Evolutionary conservation across 805 yeast species (phyloP), one percentile per base, ranked within the genome.

Genomic region (Dipodascus geniculatus): DNA sequence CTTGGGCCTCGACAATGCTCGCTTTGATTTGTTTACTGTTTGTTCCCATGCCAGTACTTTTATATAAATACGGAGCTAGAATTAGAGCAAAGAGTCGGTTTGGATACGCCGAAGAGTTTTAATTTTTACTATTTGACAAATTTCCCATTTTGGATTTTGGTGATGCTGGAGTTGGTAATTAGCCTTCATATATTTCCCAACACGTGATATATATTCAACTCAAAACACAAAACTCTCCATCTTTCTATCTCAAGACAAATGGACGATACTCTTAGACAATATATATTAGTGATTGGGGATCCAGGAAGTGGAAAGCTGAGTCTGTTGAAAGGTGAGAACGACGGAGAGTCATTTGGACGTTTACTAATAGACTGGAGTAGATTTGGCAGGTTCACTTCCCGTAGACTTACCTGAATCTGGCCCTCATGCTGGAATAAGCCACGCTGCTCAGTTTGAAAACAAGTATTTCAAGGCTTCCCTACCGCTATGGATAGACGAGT

Each of bases 1-100:
- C 79, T 61, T 87, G 95, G 95, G 96, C 95, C 9, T 67, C 73
- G 22, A 74, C 80, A 6, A 63, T 81, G 23, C 65, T 80, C 48
- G 86, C 81, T 2, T 75, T 78, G 55, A 53, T 72, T 17, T 75
- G 81, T 0, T 61, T 72, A 11, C 64, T 71, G 1, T 64, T 79
- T 69, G 68, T 76, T 4, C 84, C 85, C 1, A 75, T 59, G 53
- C 75, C 53, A 75, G 81, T 63, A 74, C 68, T 65, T 63, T 59
- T 55, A 77, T 65, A 28, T 22, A 54, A 24, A n/a, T 57, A 56
- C 60, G 85, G 85, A 38, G 71, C 68, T 48, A 49, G 52, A n/a
- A 63, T 72, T 51, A 63, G 76, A 35, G 55, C 61, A 2, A 62
- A 58, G 53, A 67, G 59, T 44, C 56, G 48, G 23, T 55, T 54